Evolutionary conservation across 805 yeast genomes (phyloP).

Genomic region (Schizosaccharomyces pombe): ASM294v3 CU329670.1:538501-539000

Average conservation of each 20-base stretch:
- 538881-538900: background rate
- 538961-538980: background rate
- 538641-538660: background rate
- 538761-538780: background rate
- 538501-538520: background rate
- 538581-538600: background rate
- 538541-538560: background rate
- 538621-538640: background rate
- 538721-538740: background rate
- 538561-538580: background rate
- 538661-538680: background rate
- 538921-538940: background rate
- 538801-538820: background rate
- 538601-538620: background rate
- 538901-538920: background rate
- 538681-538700: background rate
- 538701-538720: background rate
- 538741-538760: background rate
- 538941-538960: background rate
- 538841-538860: background rate
- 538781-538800: background rate
- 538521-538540: background rate
- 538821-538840: background rate
- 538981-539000: background rate
- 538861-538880: background rate